phyloP scores from a whole-genome alignment of 139 green algal species.

The Nannochloris sp. region DNA sequence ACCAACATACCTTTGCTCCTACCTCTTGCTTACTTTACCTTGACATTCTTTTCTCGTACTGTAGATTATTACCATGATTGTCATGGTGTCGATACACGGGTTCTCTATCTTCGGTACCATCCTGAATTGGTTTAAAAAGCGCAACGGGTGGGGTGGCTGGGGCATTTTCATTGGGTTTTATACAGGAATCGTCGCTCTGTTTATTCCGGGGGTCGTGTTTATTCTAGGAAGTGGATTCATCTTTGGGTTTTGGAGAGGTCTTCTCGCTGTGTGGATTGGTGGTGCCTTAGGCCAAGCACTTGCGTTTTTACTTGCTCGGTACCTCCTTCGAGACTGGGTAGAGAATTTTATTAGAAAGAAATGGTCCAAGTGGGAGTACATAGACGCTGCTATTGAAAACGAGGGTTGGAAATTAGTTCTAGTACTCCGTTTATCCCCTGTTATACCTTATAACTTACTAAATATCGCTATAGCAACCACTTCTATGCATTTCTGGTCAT shows the following conservation, averaged over 20 bases:
- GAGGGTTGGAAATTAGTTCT: conserved; percentile 62
- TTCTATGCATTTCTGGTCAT: conserved; percentile 48
- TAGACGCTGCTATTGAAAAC: conserved; percentile 45
- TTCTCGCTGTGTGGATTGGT: conserved; percentile 52
- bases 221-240: conserved; percentile 49
- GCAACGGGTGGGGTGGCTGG: conserved; percentile 51
- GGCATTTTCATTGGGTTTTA: conserved; percentile 44
- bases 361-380: conserved; percentile 42
- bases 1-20: too few relatives aligned
- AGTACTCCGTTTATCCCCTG: conserved; percentile 39
- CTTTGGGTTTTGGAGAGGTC: conserved; percentile 41
- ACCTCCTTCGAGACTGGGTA: conserved; percentile 43
- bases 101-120: conserved; percentile 39
- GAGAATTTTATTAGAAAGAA: conserved; percentile 26
- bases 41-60: too few relatives aligned
- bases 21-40: not conserved
- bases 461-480: conserved; percentile 56
- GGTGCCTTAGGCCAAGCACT: conserved; percentile 40
- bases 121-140: conserved; percentile 39
- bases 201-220: conserved; percentile 42
- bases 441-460: conserved; percentile 30
- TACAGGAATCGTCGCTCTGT: conserved; percentile 33
- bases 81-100: conserved; percentile 44
- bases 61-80: conserved; percentile 37
- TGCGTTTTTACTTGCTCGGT: conserved; percentile 46